Base-by-base conservation (phyloP, 208 protist species). In the Strigomonas culicis region DNA sequence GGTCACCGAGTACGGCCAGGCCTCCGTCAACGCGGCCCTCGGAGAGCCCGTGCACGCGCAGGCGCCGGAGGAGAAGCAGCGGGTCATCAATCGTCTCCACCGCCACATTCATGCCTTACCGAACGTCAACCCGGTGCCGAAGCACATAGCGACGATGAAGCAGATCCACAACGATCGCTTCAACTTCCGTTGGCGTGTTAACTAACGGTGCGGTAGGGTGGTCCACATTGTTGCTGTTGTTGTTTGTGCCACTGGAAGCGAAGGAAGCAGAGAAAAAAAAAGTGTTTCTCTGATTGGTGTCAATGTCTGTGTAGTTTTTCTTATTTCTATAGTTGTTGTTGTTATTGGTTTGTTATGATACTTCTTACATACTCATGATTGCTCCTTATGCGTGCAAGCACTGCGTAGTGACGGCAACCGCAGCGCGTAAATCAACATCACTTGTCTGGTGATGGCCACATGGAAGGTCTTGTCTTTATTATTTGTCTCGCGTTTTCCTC, bases 101-200 rank as follows among this genome's bases (percentile, higher is more conserved):
- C 79, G 90, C 1, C 73, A 80, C 22, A 84, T 95, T 32, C 74
- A 79, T 27, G 66, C 76, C 27, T 76, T 92, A 30, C 86, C 86
- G 39, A 75, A 59, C 11, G 77, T 95, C 30, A 82, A 86, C 49
- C 68, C 80, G 30, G 84, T 93, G 66, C 86, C 86, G 39, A 93
- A 93, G 62, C 90, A 95, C 70, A 82, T 95, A 39, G 86, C 86
- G 15, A 95, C 90, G 17, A 93, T 93, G 86, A 95, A 93, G 75
- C 90, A 95, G 69, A 93, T 93, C 62, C 90, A 95, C 77, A 95
- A 95, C 66, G 90, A 95, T 70, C 90, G 90, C 66, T 95, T 95
- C 68, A 89, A 95, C 63, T 87, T 83, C 63, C 86, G 86, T 60
- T 95, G 90, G 90, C 81, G 90, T 17, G 84, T 92, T 47, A 93